Conservation (phyloP, 345 rosid genomes). For the Eucalyptus pauciflora region DNA sequence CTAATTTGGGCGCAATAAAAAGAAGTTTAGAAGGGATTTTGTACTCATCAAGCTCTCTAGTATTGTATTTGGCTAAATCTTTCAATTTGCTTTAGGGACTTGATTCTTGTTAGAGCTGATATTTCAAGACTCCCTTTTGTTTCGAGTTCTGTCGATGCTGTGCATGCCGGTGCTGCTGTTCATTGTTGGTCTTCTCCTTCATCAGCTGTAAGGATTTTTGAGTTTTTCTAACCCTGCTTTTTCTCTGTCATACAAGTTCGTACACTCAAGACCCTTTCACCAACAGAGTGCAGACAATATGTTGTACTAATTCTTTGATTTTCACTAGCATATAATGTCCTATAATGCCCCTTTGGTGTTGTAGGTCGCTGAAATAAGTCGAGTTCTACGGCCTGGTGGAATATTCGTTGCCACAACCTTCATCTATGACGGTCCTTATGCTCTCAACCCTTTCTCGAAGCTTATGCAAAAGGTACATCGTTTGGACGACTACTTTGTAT, state of each 20-base stretch:
- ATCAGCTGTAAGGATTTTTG: slow-evolving; percentile 39
- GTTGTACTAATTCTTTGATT: neutral
- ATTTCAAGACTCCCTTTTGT: slow-evolving; percentile 76
- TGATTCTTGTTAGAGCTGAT: slow-evolving; percentile 74
- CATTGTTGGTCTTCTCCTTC: slow-evolving; percentile 96
- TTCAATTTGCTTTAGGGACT: slow-evolving; percentile 29
- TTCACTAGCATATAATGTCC: neutral
- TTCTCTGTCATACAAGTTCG: neutral
- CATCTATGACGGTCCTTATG: slow-evolving; percentile 53
- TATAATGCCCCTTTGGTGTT: neutral
- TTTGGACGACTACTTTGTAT: neutral
- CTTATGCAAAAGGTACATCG: slow-evolving; percentile 34
- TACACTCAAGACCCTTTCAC: neutral
- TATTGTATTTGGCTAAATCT: neutral
- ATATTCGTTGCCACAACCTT: slow-evolving; percentile 64
- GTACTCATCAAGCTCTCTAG: neutral
- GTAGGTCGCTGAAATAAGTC: slow-evolving; percentile 88
- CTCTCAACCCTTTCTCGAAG: slow-evolving; percentile 34
- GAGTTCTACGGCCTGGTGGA: slow-evolving; percentile 82
- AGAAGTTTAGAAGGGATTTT: neutral
- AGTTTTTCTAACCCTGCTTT: neutral
- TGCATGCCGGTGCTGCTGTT: slow-evolving; percentile 85
- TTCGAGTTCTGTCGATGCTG: slow-evolving; percentile 67
- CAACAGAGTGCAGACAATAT: neutral
- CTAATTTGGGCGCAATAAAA: neutral